Conservation (phyloP, 2,329 filamentous ascomycete species). For the Gaeumannomyces tritici region DNA sequence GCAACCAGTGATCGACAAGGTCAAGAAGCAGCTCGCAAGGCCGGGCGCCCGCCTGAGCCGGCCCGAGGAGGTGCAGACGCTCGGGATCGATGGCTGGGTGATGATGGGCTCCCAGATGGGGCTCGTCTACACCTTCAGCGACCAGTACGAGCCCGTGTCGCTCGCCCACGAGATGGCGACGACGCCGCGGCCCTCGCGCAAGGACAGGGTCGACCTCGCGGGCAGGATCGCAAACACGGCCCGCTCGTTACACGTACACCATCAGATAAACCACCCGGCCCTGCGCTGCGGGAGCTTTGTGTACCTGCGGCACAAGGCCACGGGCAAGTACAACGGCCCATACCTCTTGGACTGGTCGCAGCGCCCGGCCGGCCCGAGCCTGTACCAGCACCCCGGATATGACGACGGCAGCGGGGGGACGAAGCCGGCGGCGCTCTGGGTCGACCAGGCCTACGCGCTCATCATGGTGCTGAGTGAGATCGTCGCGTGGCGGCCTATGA, state of each 20-base stretch:
- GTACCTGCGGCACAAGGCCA: slow-evolving; percentile 1
- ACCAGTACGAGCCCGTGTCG: background rate
- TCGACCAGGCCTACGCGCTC: slow-evolving; percentile 4
- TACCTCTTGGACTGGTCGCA: slow-evolving; percentile 4
- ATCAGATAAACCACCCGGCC: slow-evolving; percentile 5
- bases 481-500: slow-evolving; percentile 4
- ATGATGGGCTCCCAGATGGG: background rate
- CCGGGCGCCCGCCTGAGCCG: background rate
- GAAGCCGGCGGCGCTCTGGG: background rate
- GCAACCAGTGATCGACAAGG: slow-evolving; percentile 1
- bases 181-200: background rate
- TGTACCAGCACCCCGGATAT: slow-evolving; percentile 4
- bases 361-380: background rate
- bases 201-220: background rate
- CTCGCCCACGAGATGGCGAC: background rate
- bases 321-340: background rate
- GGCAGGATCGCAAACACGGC: slow-evolving; percentile 2
- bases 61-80: slow-evolving; percentile 2
- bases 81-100: background rate
- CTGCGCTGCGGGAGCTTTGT: slow-evolving; percentile 6
- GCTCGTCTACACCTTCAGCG: slow-evolving; percentile 1
- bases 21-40: background rate
- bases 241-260: slow-evolving; percentile 6
- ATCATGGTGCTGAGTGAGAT: slow-evolving; percentile 7
- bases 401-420: background rate